phyloP scores from a whole-genome alignment of 2,329 filamentous ascomycete genomes.

The Epichloe sp. region DNA sequence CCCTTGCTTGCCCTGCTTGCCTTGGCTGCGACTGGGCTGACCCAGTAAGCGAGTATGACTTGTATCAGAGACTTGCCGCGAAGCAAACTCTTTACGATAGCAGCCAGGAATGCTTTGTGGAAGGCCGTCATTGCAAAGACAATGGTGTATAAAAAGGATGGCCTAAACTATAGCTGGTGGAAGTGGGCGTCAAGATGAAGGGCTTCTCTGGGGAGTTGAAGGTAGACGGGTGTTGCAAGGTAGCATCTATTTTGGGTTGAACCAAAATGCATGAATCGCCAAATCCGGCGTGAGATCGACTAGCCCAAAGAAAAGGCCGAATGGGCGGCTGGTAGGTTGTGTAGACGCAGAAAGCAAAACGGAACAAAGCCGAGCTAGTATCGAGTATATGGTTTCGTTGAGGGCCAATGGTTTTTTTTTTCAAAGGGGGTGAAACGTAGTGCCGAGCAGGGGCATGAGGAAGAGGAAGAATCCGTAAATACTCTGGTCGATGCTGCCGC shows the following conservation, averaged over 20 bases:
- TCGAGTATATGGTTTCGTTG: neutral
- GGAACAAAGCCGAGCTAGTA: neutral
- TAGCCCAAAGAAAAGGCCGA: neutral
- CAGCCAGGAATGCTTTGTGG: conserved; percentile 39
- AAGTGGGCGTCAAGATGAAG: neutral
- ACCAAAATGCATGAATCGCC: neutral
- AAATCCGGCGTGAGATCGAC: neutral
- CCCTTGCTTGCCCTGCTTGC: conserved; percentile 14
- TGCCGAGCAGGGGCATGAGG: too few relatives aligned
- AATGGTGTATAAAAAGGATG: conserved; percentile 32
- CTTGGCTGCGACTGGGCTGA: conserved; percentile 26
- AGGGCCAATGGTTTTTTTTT: neutral
- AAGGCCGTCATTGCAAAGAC: conserved; percentile 44
- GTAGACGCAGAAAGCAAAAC: neutral
- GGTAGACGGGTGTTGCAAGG: neutral
- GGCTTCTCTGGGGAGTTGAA: neutral
- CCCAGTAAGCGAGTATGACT: conserved; percentile 42
- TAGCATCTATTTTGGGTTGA: neutral
- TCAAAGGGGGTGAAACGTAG: neutral
- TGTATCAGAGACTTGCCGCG: conserved; percentile 46
- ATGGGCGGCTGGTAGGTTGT: neutral
- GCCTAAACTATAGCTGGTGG: conserved; percentile 7
- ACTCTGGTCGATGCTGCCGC: neutral
- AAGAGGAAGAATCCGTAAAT: too few relatives aligned
- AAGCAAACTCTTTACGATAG: conserved; percentile 42